Evolutionary conservation across 208 protist genomes (phyloP), one percentile per base, ranked within the genome.

Genomic region (Acanthamoeba quina): DNA sequence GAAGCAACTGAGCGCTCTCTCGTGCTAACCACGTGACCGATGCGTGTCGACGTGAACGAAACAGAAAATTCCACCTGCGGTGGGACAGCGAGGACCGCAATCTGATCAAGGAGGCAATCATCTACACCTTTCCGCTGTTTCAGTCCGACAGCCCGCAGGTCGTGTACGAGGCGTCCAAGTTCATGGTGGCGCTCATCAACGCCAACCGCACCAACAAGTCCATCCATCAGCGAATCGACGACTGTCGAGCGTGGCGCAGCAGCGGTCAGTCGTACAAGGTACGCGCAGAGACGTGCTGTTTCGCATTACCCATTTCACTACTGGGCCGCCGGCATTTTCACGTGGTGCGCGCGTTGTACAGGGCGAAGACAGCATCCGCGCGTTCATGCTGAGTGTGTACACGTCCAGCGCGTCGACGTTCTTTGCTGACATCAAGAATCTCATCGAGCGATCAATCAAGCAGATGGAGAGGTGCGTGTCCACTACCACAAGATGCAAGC

Each of bases 51-150:
- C 52, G 52, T 17, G 7, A 56, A 56, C 52, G 15, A 56, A 1
- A 19, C 49, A 91, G 85, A 47, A 70, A 72, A 29, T 70, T 91
- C 19, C 85, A 37, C 41, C n/a, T 91, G 58, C 52, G 34, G 6
- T 91, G 85, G 85, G 85, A 91, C 44, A 49, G 85, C 85, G 85
- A 91, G 26, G 85, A 91, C 60, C 29, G 64, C 9, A 74, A 68
- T 34, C 85, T 93, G 19, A 93, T 93, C 62, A 93, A 83, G 90
- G 90, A 93, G 29, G 90, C 90, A 3, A 83, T 93, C 49, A 83
- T 93, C 44, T 76, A 76, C 24, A 66, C 90, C 15, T 93, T 93
- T 21, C 90, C 90, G 54, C 49, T 93, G 29, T 66, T 93, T 17
- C 68, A 82, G 47, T 93, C 90, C 6, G 70, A 93, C 1, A 83